Evolutionary conservation across 345 rosid species (phyloP).

Genomic region (Camelina sativa): DNA sequence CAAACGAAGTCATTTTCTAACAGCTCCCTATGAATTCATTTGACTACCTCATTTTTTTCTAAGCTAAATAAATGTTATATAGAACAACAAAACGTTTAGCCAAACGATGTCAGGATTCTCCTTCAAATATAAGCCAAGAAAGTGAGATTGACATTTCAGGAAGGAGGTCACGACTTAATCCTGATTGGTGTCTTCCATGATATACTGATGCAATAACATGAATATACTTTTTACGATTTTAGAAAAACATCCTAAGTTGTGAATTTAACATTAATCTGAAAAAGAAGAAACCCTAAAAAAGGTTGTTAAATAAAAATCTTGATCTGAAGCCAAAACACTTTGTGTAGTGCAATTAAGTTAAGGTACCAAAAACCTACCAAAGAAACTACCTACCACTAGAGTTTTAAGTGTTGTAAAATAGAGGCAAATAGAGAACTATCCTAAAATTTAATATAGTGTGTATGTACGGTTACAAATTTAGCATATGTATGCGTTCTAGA

Average conservation of each 20-base stretch:
- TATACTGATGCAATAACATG: too few species aligned
- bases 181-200: not conserved
- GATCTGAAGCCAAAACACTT: conserved; percentile 16
- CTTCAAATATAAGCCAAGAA: not conserved
- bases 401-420: not conserved
- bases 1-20: too few species aligned
- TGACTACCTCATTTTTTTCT: too few species aligned
- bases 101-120: not conserved
- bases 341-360: not conserved
- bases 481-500: not conserved
- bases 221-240: not conserved
- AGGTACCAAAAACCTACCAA: not conserved
- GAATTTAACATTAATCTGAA: not conserved
- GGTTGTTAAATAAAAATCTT: not conserved
- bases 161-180: not conserved
- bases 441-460: not conserved
- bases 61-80: too few species aligned
- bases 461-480: not conserved
- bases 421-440: not conserved
- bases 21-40: not conserved
- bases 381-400: conserved; percentile 10
- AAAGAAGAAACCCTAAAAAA: not conserved
- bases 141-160: conserved; percentile 2
- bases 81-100: too few species aligned
- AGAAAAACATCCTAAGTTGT: not conserved